Base-by-base conservation (phyloP, 805 yeast species). In the Kluyveromyces siamensis region DNA sequence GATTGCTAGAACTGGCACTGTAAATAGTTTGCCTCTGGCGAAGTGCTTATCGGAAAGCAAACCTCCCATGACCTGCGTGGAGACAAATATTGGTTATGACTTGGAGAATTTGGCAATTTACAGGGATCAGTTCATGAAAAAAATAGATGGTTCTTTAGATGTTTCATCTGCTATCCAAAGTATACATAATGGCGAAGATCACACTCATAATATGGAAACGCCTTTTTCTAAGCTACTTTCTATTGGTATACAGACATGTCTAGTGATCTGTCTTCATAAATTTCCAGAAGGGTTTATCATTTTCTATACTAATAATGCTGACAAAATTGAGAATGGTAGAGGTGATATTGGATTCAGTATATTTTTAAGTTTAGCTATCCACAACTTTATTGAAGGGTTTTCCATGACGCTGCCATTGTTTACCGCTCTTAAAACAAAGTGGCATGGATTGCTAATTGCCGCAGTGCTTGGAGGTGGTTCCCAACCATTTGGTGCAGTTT, bases 241-340 rank as follows among this genome's bases (percentile, higher is more conserved):
- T 6, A 88, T 91, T 50, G 97, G 96, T 3, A 64, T 93, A 19
- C 97, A 93, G 64, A 91, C 98, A 0, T 81, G 90, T 7, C 63
- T 90, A 45, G 98, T 96, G 0, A 79, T 91, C 27, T 78, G 95
- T 0, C 67, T 93, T 27, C 99, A 91, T 68, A 90, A 93, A 63
- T 73, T 91, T 25, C 99, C 99, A 0, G 99, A 91, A 67, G 99
- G 99, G 0, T 87, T 91, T 59, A 81, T 91, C 48, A 84, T 95
- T 42, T 91, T 79, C 63, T 66, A 64, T 46, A 64, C 85, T 84
- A 35, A 89, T 93, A 0, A 75, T 88, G 2, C 70, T 72, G 49
- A 81, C 80, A 50, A 55, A 33, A 43, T 53, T 2, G 42, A 55
- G 2, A 54, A 60, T 10, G 56, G 52, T 19, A 50, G 57, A 5